Conservation (phyloP, 768 basidiomycete genomes). For the Tricholoma furcatifolium region DNA sequence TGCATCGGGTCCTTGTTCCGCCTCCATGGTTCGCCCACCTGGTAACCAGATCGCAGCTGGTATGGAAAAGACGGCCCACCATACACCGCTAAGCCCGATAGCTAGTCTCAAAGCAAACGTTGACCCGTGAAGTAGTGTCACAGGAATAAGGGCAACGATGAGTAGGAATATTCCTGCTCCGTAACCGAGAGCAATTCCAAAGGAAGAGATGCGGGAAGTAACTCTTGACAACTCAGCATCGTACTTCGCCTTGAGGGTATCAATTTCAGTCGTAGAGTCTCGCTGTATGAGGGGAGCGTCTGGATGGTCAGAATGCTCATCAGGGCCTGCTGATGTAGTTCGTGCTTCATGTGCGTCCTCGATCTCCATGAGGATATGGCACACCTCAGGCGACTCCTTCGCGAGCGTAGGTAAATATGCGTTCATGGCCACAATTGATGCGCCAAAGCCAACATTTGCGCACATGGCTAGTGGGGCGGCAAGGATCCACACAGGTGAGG, state of each 20-base stretch:
- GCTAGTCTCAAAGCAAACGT: slow-evolving; percentile 80
- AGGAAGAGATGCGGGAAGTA: slow-evolving; percentile 80
- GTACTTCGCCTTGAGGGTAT: slow-evolving; percentile 40
- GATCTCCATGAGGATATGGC: slow-evolving; percentile 35
- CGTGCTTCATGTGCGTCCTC: slow-evolving; percentile 19
- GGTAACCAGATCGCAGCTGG: slow-evolving; percentile 80
- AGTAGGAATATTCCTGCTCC: slow-evolving; percentile 77
- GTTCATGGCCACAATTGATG: slow-evolving; percentile 86
- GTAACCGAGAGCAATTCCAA: slow-evolving; percentile 87
- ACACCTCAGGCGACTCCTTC: slow-evolving; percentile 60
- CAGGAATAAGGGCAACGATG: slow-evolving; percentile 74
- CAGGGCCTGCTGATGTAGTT: slow-evolving; percentile 12
- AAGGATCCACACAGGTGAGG: slow-evolving; percentile 67
- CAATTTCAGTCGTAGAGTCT: slow-evolving; percentile 14
- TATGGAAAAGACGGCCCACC: slow-evolving; percentile 85
- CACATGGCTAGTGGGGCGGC: slow-evolving; percentile 68
- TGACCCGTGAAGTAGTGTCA: slow-evolving; percentile 68
- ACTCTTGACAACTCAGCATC: slow-evolving; percentile 62
- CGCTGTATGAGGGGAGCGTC: slow-evolving; percentile 39
- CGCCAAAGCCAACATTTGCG: slow-evolving; percentile 87
- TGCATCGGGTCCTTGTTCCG: slow-evolving; percentile 15
- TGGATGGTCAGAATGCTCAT: slow-evolving; percentile 23
- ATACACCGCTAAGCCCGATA: slow-evolving; percentile 80
- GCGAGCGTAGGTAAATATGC: slow-evolving; percentile 81
- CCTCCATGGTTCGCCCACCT: slow-evolving; percentile 24